Evolutionary conservation across 2,329 filamentous ascomycete species (phyloP).

Genomic region (Fonsecaea erecta): DNA sequence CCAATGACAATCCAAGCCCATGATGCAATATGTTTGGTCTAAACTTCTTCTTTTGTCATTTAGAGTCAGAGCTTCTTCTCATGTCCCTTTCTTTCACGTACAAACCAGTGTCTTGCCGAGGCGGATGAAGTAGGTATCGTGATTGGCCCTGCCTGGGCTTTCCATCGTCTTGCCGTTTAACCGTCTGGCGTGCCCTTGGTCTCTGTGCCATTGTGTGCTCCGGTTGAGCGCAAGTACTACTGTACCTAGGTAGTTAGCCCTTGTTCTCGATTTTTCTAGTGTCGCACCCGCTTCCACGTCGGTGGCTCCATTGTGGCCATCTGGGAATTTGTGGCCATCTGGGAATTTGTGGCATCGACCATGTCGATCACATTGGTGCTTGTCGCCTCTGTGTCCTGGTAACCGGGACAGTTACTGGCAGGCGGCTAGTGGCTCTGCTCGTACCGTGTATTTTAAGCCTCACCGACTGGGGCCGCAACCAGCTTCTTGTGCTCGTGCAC

Average conservation of each 20-base stretch:
- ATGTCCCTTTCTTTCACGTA: background rate
- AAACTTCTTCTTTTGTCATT: background rate
- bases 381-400: too few relatives aligned
- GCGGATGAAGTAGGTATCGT: background rate
- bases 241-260: background rate
- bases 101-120: background rate
- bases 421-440: background rate
- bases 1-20: background rate
- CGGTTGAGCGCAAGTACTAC: background rate
- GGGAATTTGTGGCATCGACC: background rate
- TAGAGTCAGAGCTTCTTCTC: background rate
- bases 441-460: background rate
- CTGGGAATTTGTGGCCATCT: background rate
- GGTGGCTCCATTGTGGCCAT: background rate
- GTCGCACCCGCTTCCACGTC: background rate
- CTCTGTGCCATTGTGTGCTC: too few relatives aligned
- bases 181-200: conserved; percentile 1
- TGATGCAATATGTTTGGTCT: background rate
- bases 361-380: background rate
- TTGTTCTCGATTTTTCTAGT: conserved; percentile 20
- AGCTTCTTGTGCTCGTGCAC: background rate
- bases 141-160: background rate
- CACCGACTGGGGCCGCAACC: background rate
- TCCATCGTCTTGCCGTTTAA: background rate
- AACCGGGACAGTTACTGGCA: too few relatives aligned